Conservation (phyloP, 495 filamentous ascomycete species). For the Achaetomiella virescens region DNA sequence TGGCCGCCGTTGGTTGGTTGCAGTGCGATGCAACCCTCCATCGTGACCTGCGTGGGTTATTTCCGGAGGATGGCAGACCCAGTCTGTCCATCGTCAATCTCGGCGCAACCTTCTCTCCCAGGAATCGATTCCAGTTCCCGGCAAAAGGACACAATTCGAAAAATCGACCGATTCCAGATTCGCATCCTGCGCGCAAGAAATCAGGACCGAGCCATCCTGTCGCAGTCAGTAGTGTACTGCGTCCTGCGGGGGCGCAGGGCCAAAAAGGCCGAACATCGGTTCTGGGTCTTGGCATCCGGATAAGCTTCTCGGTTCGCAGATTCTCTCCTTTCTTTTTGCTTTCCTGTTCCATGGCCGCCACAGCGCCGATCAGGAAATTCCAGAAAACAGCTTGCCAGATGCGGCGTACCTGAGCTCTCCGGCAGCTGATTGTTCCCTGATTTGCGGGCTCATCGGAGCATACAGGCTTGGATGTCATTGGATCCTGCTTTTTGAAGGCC, state of each 20-base stretch:
- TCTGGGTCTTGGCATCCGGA: background rate
- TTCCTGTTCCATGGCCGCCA: background rate
- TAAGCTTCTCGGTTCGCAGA: constrained; percentile 1
- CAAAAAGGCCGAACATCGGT: background rate
- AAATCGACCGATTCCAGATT: background rate
- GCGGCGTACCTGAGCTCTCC: background rate
- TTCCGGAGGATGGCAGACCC: too few relatives aligned
- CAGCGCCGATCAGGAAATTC: background rate
- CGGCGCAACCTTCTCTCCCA: too few relatives aligned
- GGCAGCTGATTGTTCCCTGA: background rate
- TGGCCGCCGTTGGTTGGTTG: background rate
- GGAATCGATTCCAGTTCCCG: background rate
- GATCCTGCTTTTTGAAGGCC: too few relatives aligned
- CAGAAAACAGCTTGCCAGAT: background rate
- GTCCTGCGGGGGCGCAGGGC: background rate
- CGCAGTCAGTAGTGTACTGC: background rate
- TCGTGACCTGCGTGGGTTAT: too few relatives aligned
- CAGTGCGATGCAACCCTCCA: background rate
- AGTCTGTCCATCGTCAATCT: too few relatives aligned
- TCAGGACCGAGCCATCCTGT: background rate
- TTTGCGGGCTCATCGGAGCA: background rate
- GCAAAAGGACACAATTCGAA: background rate
- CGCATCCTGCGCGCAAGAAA: constrained; percentile 4
- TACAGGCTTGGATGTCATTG: too few relatives aligned
- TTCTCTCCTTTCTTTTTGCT: background rate